Base-by-base conservation (phyloP, 768 basidiomycete species). In the Leccinum fibrillosum region DNA sequence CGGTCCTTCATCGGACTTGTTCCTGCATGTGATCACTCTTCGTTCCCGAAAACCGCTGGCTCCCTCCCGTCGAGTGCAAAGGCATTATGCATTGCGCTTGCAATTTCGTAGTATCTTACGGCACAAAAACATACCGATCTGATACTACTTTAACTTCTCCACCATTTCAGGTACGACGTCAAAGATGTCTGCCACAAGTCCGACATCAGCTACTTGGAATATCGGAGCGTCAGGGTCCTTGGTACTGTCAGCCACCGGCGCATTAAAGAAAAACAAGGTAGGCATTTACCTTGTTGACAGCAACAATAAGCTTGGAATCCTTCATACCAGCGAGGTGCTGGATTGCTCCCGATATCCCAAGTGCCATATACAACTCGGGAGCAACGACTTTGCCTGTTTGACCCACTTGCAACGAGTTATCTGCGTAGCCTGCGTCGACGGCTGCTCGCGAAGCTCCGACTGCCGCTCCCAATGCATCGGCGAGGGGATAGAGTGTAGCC, bases 261-360 rank as follows among this genome's bases (percentile, higher is more conserved):
- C 19, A 8, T 45, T 25, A 48, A 17, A 56, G 26, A 49, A 17
- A 54, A 23, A 23, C 4, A 34, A 10, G 17, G 50, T 3, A 23
- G 17, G 21, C 7, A 56, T 28, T 53, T 61, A 86, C 94, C 85
- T 99, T 99, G 80, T 99, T 99, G 61, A 99, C 82, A 4, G 97
- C 97, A 32, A 97, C 96, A 60, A 99, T 99, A 62, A 98, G 79
- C 77, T 98, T 99, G 11, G 92, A 94, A 68, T 98, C 97, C 73
- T 99, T 99, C 97, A 98, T 99, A 9, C 97, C 97, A 21, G 97
- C 97, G 55, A 98, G 78, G 77, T 99, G 97, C 76, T 99, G 97
- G 66, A 98, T 99, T 13, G 97, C 97, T 17, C 97, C 97, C 9
- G 94, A 97, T 65, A 99, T 98, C 52, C 97, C 97, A 51, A 98